phyloP scores from a whole-genome alignment of 306 rosid species.

The Prunus padus region DNA sequence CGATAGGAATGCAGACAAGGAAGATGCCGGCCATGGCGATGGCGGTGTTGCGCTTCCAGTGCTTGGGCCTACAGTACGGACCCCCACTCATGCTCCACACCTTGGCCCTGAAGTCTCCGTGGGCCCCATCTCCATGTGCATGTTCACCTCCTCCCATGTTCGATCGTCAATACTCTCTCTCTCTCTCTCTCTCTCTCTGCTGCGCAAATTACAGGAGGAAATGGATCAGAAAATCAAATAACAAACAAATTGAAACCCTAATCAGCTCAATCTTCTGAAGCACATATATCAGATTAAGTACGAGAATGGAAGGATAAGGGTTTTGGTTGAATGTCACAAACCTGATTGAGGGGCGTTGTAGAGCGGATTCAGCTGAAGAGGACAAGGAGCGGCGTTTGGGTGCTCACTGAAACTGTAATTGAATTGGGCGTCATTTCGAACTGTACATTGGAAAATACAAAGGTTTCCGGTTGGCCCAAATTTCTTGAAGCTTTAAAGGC shows the following conservation, averaged over 20 bases:
- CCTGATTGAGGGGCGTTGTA: neutral
- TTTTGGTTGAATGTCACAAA: neutral
- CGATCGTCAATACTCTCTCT: slow-evolving; percentile 12
- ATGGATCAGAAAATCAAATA: slow-evolving; percentile 13
- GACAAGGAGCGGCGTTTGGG: neutral
- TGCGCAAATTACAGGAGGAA: neutral
- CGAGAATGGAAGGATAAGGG: neutral
- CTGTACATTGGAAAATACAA: neutral
- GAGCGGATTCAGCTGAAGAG: neutral
- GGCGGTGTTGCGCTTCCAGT: slow-evolving; percentile 97
- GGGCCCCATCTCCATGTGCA: slow-evolving; percentile 49
- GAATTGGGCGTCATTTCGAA: neutral
- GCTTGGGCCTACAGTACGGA: slow-evolving; percentile 85
- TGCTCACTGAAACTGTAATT: neutral
- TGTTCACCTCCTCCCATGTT: slow-evolving; percentile 75
- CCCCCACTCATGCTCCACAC: slow-evolving; percentile 99
- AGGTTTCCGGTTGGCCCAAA: neutral
- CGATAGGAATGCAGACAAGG: slow-evolving; percentile 89
- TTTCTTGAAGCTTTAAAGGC: neutral
- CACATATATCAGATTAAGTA: too few relatives aligned
- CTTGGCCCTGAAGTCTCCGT: slow-evolving; percentile 73
- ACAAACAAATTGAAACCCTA: slow-evolving; percentile 35
- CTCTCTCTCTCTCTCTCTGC: neutral
- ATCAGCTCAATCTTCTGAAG: neutral
- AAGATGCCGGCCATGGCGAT: slow-evolving; percentile 83